Evolutionary conservation across 352 stramenopile species (phyloP).

Genomic region (Globisporangium spiculum): DNA sequence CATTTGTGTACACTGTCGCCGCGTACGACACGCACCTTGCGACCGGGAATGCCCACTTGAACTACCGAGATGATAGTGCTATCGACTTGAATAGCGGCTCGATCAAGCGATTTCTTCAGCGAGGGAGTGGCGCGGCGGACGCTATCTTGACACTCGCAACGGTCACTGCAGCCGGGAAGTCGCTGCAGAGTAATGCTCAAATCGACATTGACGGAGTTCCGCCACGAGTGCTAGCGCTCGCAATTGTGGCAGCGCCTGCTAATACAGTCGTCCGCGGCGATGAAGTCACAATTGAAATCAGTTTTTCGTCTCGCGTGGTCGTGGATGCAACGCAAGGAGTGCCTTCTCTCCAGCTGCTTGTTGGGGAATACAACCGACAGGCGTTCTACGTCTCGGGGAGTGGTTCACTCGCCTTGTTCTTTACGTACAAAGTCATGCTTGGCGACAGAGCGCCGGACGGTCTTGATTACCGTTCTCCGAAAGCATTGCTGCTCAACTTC

Average conservation of each 20-base stretch:
- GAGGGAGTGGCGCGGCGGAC: constrained; percentile 17
- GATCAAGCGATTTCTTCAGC: constrained; percentile 44
- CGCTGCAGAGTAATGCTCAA: constrained; percentile 45
- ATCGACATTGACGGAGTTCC: constrained; percentile 53
- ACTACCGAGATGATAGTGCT: constrained; percentile 61
- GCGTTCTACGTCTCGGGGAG: constrained; percentile 59
- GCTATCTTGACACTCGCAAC: constrained; percentile 39
- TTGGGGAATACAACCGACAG: constrained; percentile 62
- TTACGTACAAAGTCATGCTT: constrained; percentile 63
- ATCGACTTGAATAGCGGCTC: constrained; percentile 66
- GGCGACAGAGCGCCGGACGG: constrained; percentile 45
- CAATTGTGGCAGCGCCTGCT: constrained; percentile 30
- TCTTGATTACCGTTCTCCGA: constrained; percentile 52
- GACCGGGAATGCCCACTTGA: constrained; percentile 45
- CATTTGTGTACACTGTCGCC: constrained; percentile 72
- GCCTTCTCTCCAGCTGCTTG: constrained; percentile 51
- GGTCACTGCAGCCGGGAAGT: constrained; percentile 34
- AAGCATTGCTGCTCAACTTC: constrained; percentile 57
- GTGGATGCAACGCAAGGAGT: constrained; percentile 51
- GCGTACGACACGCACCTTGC: constrained; percentile 51
- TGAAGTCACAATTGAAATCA: constrained; percentile 54
- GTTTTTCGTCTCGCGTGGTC: constrained; percentile 55
- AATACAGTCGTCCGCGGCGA: constrained; percentile 42
- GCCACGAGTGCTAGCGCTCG: constrained; percentile 42
- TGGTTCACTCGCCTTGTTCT: constrained; percentile 45